These are phyloP conservation scores for Vicia faba DNA, from an alignment of 306 rosid species.

Conservation along the genomic window DNA sequence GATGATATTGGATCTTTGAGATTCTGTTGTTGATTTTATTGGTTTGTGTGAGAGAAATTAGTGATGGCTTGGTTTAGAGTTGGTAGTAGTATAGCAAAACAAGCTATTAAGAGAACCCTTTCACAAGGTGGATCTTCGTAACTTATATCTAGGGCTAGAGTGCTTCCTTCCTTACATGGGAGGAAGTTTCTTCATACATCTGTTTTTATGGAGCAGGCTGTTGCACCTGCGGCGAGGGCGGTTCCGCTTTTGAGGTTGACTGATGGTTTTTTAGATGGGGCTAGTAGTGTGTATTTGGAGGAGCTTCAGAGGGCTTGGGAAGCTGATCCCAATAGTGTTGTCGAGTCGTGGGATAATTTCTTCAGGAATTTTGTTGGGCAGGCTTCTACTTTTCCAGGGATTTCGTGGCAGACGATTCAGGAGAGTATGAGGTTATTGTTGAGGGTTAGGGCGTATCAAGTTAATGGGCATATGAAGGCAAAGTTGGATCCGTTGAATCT, in stretches of 20 bases:
- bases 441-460: constrained; percentile 93
- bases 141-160: constrained; percentile 56
- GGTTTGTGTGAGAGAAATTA: constrained; percentile 13
- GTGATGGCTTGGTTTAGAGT: constrained; percentile 92
- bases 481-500: constrained; percentile 78
- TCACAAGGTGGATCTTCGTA: constrained; percentile 57
- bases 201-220: constrained; percentile 59
- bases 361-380: constrained; percentile 92
- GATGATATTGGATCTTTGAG: constrained; percentile 11
- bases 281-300: constrained; percentile 91
- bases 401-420: constrained; percentile 95
- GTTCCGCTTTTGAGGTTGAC: constrained; percentile 93
- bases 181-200: constrained; percentile 74
- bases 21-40: constrained; percentile 11
- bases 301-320: constrained; percentile 99
- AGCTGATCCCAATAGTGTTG: constrained; percentile 88
- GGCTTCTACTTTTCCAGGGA: constrained; percentile 80
- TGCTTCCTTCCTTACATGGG: constrained; percentile 51
- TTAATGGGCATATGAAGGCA: constrained; percentile 93
- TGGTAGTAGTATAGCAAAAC: constrained; percentile 67
- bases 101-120: constrained; percentile 62
- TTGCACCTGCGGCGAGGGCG: constrained; percentile 78
- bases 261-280: constrained; percentile 92
- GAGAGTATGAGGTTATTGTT: constrained; percentile 95
- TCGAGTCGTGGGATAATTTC: constrained; percentile 98